Percentiles rank a stretch among this genome's conserved stretches.
These are phyloP conservation scores for Chrysanthemum seticuspe DNA, from an alignment of 129 eudicot species.

Conservation along the genomic window DNA sequence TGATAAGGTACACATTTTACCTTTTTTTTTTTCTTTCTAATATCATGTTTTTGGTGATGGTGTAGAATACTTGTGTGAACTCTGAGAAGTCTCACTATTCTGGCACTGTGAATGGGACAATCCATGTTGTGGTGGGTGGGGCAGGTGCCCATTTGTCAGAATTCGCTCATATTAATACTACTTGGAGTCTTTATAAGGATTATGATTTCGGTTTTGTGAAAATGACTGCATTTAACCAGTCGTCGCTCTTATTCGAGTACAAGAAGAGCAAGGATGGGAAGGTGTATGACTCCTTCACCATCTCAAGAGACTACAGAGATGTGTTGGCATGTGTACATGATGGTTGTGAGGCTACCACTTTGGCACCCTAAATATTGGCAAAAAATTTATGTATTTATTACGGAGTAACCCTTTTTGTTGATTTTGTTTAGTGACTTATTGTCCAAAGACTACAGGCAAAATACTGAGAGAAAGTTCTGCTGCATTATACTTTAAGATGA, in stretches of 20 bases:
- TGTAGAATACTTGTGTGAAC: conserved; percentile 68
- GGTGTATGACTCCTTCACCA: conserved; percentile 70
- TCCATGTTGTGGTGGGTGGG: conserved; percentile 78
- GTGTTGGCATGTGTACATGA: conserved; percentile 66
- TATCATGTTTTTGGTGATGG: neutral
- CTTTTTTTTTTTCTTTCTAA: too few species aligned
- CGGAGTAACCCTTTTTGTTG: conserved; percentile 2
- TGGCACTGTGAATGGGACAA: conserved; percentile 64
- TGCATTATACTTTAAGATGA: neutral
- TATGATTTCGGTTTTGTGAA: conserved; percentile 72
- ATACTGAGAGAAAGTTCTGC: conserved; percentile 6
- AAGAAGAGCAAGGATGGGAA: conserved; percentile 74
- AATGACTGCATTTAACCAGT: conserved; percentile 69
- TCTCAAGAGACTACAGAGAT: conserved; percentile 76
- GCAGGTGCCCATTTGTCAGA: conserved; percentile 68
- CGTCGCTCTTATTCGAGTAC: conserved; percentile 70
- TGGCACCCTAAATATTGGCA: conserved; percentile 23
- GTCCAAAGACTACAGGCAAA: conserved; percentile 8
- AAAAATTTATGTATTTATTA: neutral
- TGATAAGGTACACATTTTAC: too few species aligned
- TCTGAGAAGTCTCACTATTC: conserved; percentile 59
- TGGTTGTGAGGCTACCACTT: conserved; percentile 55
- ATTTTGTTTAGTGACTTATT: neutral
- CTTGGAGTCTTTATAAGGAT: conserved; percentile 67
- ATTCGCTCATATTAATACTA: conserved; percentile 47